phyloP scores from a whole-genome alignment of 306 rosid species.

The Sophora flavescens region DNA sequence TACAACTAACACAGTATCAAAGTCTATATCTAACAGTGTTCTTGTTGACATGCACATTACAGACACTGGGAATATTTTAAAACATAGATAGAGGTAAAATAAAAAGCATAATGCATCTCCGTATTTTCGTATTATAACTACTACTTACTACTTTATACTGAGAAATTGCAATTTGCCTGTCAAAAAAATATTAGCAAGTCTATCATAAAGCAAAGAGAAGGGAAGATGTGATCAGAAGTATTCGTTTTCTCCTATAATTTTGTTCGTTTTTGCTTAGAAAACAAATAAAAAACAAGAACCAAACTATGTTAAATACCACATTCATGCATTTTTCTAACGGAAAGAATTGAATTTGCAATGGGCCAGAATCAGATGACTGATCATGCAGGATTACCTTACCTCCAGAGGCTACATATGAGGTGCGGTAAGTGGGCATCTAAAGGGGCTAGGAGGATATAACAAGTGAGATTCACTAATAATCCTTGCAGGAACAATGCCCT shows the following conservation, averaged over 20 bases:
- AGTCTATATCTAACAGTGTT: conserved; percentile 1
- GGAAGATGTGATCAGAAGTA: background rate
- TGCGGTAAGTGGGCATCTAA: background rate
- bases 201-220: background rate
- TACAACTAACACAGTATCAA: too few relatives aligned
- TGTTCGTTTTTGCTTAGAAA: background rate
- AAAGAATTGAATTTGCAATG: conserved; percentile 20
- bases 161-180: background rate
- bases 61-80: background rate
- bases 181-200: background rate
- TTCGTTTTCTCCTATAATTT: conserved; percentile 6
- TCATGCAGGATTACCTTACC: conserved; percentile 27
- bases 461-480: conserved; percentile 63
- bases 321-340: background rate
- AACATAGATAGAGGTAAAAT: background rate
- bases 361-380: background rate
- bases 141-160: background rate
- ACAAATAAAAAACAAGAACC: conserved; percentile 10
- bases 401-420: background rate
- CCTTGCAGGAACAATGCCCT: conserved; percentile 72
- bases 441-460: conserved; percentile 2
- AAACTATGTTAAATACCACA: conserved; percentile 13
- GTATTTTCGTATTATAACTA: background rate
- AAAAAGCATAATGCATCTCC: background rate
- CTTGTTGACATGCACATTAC: background rate